These are phyloP conservation scores for Trichoderma arundinaceum DNA, from an alignment of 2,329 filamentous ascomycete genomes.

Conservation along the genomic window DNA sequence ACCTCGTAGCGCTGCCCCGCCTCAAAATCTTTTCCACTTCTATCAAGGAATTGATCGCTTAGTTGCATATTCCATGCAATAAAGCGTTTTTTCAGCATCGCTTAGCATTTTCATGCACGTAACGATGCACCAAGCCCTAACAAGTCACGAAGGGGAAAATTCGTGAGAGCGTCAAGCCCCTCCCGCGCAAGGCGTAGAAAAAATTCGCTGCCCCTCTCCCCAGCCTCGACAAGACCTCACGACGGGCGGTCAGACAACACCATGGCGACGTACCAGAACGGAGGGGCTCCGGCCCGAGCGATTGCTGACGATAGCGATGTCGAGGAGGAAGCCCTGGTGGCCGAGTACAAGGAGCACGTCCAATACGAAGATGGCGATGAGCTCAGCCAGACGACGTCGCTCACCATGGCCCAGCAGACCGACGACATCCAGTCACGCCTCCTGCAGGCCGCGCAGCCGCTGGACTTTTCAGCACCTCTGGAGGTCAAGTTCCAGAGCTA, in stretches of 20 bases:
- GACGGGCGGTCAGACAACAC: slow-evolving; percentile 40
- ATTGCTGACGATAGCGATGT: slow-evolving; percentile 86
- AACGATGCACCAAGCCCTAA: slow-evolving; percentile 49
- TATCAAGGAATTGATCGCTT: slow-evolving; percentile 38
- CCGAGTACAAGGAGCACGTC: slow-evolving; percentile 95
- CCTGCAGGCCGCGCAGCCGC: slow-evolving; percentile 86
- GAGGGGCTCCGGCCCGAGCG: slow-evolving; percentile 63
- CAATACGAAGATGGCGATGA: slow-evolving; percentile 88
- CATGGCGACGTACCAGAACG: slow-evolving; percentile 69
- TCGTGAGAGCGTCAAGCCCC: slow-evolving; percentile 39
- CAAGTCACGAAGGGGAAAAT: slow-evolving; percentile 45
- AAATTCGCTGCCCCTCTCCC: slow-evolving; percentile 45
- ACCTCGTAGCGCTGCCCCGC: slow-evolving; percentile 37
- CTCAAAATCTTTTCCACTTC: slow-evolving; percentile 34
- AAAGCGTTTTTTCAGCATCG: slow-evolving; percentile 39
- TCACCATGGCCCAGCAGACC: slow-evolving; percentile 73
- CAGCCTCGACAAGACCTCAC: slow-evolving; percentile 40
- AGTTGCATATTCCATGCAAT: slow-evolving; percentile 39
- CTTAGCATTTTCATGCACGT: slow-evolving; percentile 39
- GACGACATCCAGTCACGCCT: slow-evolving; percentile 95
- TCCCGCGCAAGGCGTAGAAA: slow-evolving; percentile 42
- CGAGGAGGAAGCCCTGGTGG: slow-evolving; percentile 93
- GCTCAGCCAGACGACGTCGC: slow-evolving; percentile 73
- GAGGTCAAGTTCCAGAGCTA: slow-evolving; percentile 99
- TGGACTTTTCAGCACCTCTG: slow-evolving; percentile 94